Conservation (phyloP, 2,329 filamentous ascomycete genomes). For the Colletotrichum sublineola region DNA sequence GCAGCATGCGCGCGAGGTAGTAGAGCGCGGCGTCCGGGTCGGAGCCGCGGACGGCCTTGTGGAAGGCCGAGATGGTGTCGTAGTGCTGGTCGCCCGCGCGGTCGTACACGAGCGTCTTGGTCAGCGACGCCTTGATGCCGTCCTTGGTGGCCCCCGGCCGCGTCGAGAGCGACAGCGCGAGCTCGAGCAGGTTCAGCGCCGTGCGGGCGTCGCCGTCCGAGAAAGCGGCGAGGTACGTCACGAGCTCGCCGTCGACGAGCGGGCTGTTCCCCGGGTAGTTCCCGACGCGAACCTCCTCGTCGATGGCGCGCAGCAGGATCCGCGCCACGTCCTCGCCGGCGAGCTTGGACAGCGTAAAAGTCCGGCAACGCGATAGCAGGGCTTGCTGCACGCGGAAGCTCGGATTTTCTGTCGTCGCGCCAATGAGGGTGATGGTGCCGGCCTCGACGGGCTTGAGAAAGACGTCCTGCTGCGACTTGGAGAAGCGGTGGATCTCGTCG, state of each 20-base stretch:
- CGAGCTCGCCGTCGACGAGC: conserved; percentile 81
- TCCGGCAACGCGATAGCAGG: conserved; percentile 88
- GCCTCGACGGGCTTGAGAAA: conserved; percentile 93
- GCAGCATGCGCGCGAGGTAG: conserved; percentile 95
- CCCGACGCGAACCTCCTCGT: conserved; percentile 60
- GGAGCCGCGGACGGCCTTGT: conserved; percentile 92
- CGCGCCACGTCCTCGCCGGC: conserved; percentile 76
- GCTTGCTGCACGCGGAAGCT: conserved; percentile 93
- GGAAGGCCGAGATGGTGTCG: conserved; percentile 96
- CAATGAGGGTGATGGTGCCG: conserved; percentile 90
- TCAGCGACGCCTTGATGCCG: conserved; percentile 84
- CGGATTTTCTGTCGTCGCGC: conserved; percentile 96
- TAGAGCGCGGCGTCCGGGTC: conserved; percentile 91
- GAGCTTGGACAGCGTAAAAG: conserved; percentile 86
- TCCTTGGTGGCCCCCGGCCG: conserved; percentile 77
- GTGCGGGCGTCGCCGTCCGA: conserved; percentile 94
- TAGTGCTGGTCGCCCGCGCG: conserved; percentile 96
- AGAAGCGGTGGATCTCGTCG: conserved; percentile 95
- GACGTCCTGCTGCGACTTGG: conserved; percentile 92
- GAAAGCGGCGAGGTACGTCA: conserved; percentile 86
- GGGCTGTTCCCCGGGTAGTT: conserved; percentile 56
- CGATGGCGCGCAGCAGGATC: conserved; percentile 83
- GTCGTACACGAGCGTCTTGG: conserved; percentile 95
- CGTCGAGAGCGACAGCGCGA: conserved; percentile 82
- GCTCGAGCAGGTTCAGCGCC: conserved; percentile 90